These are phyloP conservation scores for Entomortierella lignicola DNA, from an alignment of 192 early-diverging fungal genomes.

Conservation along the genomic window DNA sequence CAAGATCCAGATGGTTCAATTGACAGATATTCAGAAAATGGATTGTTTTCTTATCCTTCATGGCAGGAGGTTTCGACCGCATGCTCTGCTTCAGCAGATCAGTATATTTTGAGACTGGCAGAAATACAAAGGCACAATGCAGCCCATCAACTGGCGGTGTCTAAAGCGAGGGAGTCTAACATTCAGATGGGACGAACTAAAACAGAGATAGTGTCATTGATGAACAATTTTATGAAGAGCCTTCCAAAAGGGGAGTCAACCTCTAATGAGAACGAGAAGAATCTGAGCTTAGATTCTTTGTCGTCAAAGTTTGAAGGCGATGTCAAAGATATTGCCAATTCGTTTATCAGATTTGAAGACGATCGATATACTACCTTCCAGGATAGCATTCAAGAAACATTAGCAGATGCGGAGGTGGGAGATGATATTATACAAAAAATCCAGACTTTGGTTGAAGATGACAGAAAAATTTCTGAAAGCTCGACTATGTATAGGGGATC, in stretches of 20 bases:
- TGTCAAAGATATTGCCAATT: neutral
- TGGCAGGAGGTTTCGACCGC: constrained; percentile 8
- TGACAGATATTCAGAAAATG: neutral
- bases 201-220: neutral
- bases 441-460: constrained; percentile 2
- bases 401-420: neutral
- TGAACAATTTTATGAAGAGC: neutral
- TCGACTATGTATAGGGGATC: neutral
- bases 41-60: neutral
- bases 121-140: neutral
- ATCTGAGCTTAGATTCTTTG: constrained; percentile 3
- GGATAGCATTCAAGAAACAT: neutral
- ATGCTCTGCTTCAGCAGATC: constrained; percentile 5
- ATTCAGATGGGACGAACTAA: neutral
- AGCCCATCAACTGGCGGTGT: neutral
- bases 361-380: neutral
- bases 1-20: neutral
- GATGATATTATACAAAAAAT: neutral
- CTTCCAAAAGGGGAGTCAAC: neutral
- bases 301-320: constrained; percentile 9
- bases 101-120: constrained; percentile 4
- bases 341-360: constrained; percentile 1
- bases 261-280: neutral
- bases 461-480: neutral
- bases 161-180: constrained; percentile 2